Evolutionary conservation across 2,329 filamentous ascomycete genomes (phyloP).

Genomic region (Monilinia laxa): DNA sequence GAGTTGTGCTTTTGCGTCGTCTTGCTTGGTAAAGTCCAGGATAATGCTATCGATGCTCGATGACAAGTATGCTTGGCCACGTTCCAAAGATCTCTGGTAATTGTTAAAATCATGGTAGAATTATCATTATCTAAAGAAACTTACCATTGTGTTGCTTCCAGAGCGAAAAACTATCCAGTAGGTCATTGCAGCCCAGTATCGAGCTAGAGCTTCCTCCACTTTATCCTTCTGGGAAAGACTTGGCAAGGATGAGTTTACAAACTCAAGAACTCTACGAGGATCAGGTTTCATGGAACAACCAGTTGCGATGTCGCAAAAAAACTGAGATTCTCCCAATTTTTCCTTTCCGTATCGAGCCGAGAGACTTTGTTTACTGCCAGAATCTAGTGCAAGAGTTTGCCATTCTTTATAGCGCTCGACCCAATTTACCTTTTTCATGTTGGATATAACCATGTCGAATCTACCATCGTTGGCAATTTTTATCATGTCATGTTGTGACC

Average conservation of each 20-base stretch:
- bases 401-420: not conserved
- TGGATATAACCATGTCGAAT: not conserved
- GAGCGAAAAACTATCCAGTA: not conserved
- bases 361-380: not conserved
- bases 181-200: conserved; percentile 2
- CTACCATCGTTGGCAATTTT: not conserved
- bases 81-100: not conserved
- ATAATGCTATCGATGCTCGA: conserved; percentile 13
- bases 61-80: not conserved
- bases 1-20: not conserved
- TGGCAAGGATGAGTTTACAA: not conserved
- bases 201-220: conserved; percentile 7
- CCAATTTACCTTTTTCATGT: not conserved
- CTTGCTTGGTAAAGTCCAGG: conserved; percentile 15
- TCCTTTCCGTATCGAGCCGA: conserved; percentile 3
- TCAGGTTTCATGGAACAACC: conserved; percentile 3
- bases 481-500: not conserved
- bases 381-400: not conserved
- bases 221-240: not conserved
- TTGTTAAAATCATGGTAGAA: not conserved
- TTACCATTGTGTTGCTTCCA: conserved; percentile 2
- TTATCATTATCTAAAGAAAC: not conserved
- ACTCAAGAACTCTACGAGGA: conserved; percentile 1
- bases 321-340: conserved; percentile 1
- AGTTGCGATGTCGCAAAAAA: conserved; percentile 6